These are phyloP conservation scores for Phytophthora sp. DNA, from an alignment of 352 stramenopile species.

Conservation along the genomic window DNA sequence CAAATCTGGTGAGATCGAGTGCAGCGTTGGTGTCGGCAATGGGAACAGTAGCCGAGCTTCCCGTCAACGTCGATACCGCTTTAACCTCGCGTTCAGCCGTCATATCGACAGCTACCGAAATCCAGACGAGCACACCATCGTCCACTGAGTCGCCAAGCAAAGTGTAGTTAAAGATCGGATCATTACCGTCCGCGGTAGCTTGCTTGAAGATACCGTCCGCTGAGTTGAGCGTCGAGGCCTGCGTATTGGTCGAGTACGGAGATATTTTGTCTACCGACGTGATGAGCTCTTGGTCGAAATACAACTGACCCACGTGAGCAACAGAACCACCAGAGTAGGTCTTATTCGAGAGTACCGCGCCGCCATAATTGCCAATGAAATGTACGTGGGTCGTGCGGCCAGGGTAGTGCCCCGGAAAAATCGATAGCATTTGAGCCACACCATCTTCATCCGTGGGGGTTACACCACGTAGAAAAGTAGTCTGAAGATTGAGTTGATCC, in stretches of 20 bases:
- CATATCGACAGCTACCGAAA: slow-evolving; percentile 34
- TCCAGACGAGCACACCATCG: slow-evolving; percentile 26
- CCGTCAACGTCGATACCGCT: slow-evolving; percentile 9
- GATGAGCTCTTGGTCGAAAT: slow-evolving; percentile 37
- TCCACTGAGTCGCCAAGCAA: not conserved
- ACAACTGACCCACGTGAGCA: slow-evolving; percentile 34
- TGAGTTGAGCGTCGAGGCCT: slow-evolving; percentile 25
- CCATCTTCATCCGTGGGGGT: slow-evolving; percentile 29
- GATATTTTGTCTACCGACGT: slow-evolving; percentile 14
- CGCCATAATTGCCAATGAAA: slow-evolving; percentile 27
- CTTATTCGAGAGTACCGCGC: slow-evolving; percentile 27
- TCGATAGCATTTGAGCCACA: slow-evolving; percentile 32
- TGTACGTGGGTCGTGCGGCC: slow-evolving; percentile 32
- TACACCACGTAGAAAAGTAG: slow-evolving; percentile 32
- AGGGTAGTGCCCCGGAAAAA: slow-evolving; percentile 33
- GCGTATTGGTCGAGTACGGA: slow-evolving; percentile 25
- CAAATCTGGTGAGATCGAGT: not conserved
- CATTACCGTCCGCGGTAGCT: not conserved
- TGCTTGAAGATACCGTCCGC: slow-evolving; percentile 3
- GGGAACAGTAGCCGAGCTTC: not conserved
- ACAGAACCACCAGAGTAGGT: slow-evolving; percentile 34
- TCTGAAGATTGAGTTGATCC: slow-evolving; percentile 25
- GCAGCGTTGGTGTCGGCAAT: not conserved
- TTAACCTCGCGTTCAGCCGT: slow-evolving; percentile 8
- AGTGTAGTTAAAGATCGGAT: slow-evolving; percentile 2